Conservation (phyloP, 2,329 filamentous ascomycete genomes). For the Fusarium sublunatum region DNA sequence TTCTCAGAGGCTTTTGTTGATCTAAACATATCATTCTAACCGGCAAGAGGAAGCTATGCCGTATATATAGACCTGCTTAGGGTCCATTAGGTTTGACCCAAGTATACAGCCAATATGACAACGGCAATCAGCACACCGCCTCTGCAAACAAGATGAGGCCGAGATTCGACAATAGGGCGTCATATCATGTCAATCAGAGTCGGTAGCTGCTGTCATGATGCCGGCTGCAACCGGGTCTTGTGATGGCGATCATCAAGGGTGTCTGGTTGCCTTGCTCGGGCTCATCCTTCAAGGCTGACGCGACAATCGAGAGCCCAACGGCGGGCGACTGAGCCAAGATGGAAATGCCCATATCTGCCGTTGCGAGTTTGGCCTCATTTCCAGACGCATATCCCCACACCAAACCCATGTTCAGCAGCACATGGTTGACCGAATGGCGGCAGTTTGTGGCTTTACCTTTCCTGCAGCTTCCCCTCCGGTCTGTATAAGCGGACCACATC, state of each 20-base stretch:
- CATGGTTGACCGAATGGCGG: constrained; percentile 27
- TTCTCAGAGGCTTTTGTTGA: constrained; percentile 1
- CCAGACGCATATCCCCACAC: constrained; percentile 17
- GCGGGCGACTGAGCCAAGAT: constrained; percentile 19
- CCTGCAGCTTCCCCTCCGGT: constrained; percentile 40
- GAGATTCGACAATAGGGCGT: constrained; percentile 11
- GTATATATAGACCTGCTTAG: constrained; percentile 38
- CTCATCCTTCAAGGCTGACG: constrained; percentile 3
- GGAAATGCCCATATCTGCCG: constrained; percentile 10
- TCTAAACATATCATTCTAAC: neutral
- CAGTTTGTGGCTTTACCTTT: constrained; percentile 27
- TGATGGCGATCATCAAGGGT: constrained; percentile 37
- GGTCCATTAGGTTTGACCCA: constrained; percentile 7
- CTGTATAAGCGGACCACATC: constrained; percentile 36
- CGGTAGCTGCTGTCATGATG: constrained; percentile 33
- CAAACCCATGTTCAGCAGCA: constrained; percentile 15
- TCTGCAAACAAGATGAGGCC: constrained; percentile 12
- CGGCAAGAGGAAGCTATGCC: constrained; percentile 6
- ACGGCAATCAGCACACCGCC: constrained; percentile 31
- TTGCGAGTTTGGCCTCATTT: constrained; percentile 33
- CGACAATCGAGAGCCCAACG: constrained; percentile 20
- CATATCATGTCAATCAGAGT: constrained; percentile 24
- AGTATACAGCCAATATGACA: constrained; percentile 15
- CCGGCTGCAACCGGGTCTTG: constrained; percentile 37
- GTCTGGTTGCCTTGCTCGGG: constrained; percentile 35